These are phyloP conservation scores for Colletotrichum australisinense DNA, from an alignment of 2,329 filamentous ascomycete species.

Conservation along the genomic window DNA sequence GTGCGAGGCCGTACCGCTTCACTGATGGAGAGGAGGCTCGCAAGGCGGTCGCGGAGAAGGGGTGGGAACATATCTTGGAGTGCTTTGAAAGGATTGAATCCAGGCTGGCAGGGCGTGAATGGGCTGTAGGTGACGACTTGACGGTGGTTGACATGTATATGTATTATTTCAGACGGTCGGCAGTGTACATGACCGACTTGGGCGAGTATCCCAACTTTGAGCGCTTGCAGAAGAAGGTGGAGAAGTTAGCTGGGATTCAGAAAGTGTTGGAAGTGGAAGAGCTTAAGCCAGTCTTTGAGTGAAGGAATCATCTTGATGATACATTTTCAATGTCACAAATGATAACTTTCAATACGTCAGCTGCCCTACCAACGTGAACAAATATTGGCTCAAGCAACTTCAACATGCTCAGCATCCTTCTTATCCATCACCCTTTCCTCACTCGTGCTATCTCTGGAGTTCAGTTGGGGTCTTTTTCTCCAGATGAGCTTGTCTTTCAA, in stretches of 20 bases:
- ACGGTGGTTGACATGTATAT: neutral
- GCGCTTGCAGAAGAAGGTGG: neutral
- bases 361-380: too few species aligned
- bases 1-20: neutral
- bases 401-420: slow-evolving; percentile 13
- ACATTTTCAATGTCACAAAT: neutral
- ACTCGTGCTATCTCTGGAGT: neutral
- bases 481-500: slow-evolving; percentile 10
- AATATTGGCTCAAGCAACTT: neutral
- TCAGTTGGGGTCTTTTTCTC: neutral
- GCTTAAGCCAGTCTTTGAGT: neutral
- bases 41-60: neutral
- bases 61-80: neutral
- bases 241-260: neutral
- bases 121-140: neutral
- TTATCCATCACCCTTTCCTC: slow-evolving; percentile 12
- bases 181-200: neutral
- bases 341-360: too few species aligned
- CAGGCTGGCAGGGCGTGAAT: neutral
- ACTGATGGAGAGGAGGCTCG: neutral
- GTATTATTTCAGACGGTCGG: neutral
- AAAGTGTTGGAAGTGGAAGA: neutral
- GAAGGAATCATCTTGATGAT: neutral
- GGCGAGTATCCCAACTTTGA: neutral
- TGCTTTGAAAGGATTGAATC: neutral